A percentile compares a stretch with the other conserved stretches of the same genome.
phyloP scores from a whole-genome alignment of 2,329 filamentous ascomycete species.

The Phaeosphaeriaceae sp. region DNA sequence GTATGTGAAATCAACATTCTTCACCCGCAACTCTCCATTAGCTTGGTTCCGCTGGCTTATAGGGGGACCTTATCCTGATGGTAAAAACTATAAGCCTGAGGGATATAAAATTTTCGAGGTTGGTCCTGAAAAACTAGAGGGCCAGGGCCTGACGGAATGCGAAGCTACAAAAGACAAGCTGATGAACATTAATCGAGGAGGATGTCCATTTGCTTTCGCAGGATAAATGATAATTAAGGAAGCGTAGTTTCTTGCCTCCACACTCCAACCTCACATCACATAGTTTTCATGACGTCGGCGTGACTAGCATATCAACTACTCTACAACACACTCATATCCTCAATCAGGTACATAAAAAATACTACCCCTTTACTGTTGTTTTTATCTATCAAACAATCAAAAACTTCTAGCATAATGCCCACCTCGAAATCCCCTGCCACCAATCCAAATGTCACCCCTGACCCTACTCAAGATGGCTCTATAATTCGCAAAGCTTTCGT shows the following conservation, averaged over 20 bases:
- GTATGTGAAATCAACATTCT: constrained; percentile 34
- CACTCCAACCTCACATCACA: no score
- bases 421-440: constrained; percentile 25
- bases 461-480: constrained; percentile 18
- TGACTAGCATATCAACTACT: neutral
- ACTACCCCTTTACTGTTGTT: no score
- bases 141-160: constrained; percentile 49
- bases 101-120: constrained; percentile 66
- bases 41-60: constrained; percentile 54
- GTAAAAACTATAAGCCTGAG: constrained; percentile 59
- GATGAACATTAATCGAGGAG: constrained; percentile 29
- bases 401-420: neutral
- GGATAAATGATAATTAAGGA: neutral
- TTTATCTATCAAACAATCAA: neutral
- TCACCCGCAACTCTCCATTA: constrained; percentile 17
- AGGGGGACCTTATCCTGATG: constrained; percentile 69
- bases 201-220: constrained; percentile 38
- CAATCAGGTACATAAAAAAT: neutral
- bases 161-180: constrained; percentile 29
- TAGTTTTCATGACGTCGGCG: constrained; percentile 1
- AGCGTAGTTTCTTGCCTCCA: no score
- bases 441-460: constrained; percentile 24
- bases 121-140: constrained; percentile 64
- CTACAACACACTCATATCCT: neutral
- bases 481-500: constrained; percentile 37